These are phyloP conservation scores for Chlamydomonas schloesseri DNA, from an alignment of 139 green algal genomes.

Conservation along the genomic window DNA sequence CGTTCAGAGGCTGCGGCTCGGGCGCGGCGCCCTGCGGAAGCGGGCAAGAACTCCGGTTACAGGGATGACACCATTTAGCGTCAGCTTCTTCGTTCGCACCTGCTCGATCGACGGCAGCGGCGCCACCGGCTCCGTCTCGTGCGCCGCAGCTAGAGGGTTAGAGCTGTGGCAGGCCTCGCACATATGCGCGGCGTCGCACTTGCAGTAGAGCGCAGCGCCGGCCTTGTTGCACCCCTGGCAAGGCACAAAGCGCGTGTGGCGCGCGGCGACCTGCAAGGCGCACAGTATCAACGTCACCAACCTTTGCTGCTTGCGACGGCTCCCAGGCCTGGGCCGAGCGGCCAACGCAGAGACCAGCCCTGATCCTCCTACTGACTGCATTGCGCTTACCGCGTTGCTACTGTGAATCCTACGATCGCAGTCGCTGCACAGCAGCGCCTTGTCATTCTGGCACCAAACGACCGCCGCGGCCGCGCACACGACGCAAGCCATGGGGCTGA, in stretches of 20 bases:
- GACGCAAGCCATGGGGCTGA: constrained; percentile 26
- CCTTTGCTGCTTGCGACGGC: neutral
- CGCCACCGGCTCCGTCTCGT: constrained; percentile 33
- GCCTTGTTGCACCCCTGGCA: constrained; percentile 18
- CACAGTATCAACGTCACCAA: neutral
- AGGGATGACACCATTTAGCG: too few relatives aligned
- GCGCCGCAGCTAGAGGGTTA: constrained; percentile 43
- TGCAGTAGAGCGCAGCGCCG: constrained; percentile 22
- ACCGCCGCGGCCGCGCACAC: constrained; percentile 47
- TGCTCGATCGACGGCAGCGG: neutral
- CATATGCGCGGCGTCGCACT: constrained; percentile 36
- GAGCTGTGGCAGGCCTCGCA: constrained; percentile 39
- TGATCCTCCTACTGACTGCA: neutral
- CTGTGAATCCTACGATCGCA: constrained; percentile 62
- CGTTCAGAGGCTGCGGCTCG: neutral
- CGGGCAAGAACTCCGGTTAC: too few relatives aligned
- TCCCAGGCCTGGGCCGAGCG: neutral
- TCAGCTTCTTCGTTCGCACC: neutral
- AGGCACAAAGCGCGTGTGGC: constrained; percentile 41
- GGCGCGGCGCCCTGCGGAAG: neutral
- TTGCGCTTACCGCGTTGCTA: constrained; percentile 39
- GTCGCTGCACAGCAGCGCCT: constrained; percentile 55
- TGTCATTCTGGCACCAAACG: constrained; percentile 62
- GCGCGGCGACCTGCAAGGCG: constrained; percentile 36
- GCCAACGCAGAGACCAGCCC: neutral